Base-by-base conservation (phyloP, 108 stramenopile genomes). In the Cyclotella kingstonii region DNA sequence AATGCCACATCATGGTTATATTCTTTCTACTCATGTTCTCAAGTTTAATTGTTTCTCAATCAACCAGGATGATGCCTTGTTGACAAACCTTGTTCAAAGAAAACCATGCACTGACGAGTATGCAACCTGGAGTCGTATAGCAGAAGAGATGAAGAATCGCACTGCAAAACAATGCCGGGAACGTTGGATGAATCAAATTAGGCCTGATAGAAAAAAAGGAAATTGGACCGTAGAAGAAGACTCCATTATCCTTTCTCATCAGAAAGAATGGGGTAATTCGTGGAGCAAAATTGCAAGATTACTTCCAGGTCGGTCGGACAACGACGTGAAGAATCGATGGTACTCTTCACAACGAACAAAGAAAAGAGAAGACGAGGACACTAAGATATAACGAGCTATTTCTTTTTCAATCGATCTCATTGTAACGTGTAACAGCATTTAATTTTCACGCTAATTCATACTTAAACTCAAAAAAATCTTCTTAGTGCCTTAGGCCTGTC, bases 401-500 rank as follows among this genome's bases (percentile, higher is more conserved):
- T n/a, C n/a, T n/a, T n/a, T n/a, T n/a, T n/a, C n/a, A n/a, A n/a
- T n/a, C n/a, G n/a, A n/a, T n/a, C n/a, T n/a, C n/a, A n/a, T n/a
- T n/a, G n/a, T n/a, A n/a, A n/a, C n/a, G n/a, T n/a, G n/a, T n/a
- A n/a, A n/a, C n/a, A n/a, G n/a, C n/a, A n/a, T n/a, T n/a, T n/a
- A n/a, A n/a, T n/a, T n/a, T n/a, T n/a, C n/a, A n/a, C n/a, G n/a
- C n/a, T n/a, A n/a, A n/a, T n/a, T n/a, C n/a, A n/a, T n/a, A n/a
- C n/a, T n/a, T n/a, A 8, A 34, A 54, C 15, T 34, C 57, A 65
- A 66, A 80, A 83, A 47, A 83, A 83, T 28, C 82, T 52, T 29
- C 67, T 76, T 53, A 83, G 55, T 22, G 82, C 82, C 9, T 52
- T 52, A 43, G 82, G 79, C n/a, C 76, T 27, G 1, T 4, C 76